Percentiles rank a stretch among this genome's conserved stretches.
Conservation (phyloP, 345 rosid genomes). For the Populus tremula region DNA sequence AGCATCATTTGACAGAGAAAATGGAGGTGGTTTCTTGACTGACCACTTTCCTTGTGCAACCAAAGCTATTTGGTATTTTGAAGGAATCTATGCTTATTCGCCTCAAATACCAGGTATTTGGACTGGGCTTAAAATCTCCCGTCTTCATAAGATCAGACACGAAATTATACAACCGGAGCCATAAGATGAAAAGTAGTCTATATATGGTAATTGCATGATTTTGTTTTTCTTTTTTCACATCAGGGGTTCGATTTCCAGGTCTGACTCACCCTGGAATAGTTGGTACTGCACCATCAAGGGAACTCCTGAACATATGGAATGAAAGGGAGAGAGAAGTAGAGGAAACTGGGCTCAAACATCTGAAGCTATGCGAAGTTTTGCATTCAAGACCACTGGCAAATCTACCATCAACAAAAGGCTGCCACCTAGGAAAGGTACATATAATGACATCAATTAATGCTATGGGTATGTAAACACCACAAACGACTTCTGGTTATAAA, state of each 20-base stretch:
- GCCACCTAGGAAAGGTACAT: slow-evolving; percentile 60
- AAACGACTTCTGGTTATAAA: neutral
- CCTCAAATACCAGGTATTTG: slow-evolving; percentile 75
- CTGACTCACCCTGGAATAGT: slow-evolving; percentile 83
- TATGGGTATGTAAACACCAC: neutral
- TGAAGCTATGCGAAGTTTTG: slow-evolving; percentile 71
- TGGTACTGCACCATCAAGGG: slow-evolving; percentile 85
- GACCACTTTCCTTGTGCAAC: slow-evolving; percentile 89
- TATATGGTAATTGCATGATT: neutral
- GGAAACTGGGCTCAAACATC: slow-evolving; percentile 50
- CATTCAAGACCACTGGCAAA: slow-evolving; percentile 75
- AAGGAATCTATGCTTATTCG: slow-evolving; percentile 87
- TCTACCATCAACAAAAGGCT: slow-evolving; percentile 72
- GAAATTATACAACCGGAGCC: neutral
- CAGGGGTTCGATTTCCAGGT: slow-evolving; percentile 88
- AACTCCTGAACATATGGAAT: slow-evolving; percentile 75
- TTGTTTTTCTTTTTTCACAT: slow-evolving; percentile 2
- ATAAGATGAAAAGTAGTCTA: neutral
- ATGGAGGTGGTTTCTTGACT: slow-evolving; percentile 84
- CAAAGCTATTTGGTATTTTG: slow-evolving; percentile 93
- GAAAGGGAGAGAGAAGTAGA: slow-evolving; percentile 69
- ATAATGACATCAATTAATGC: neutral
- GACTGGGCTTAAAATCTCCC: neutral
- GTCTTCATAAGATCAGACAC: neutral
- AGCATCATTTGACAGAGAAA: slow-evolving; percentile 75